Evolutionary conservation across 257 asterid species (phyloP).

Genomic region (Verbena officinalis): DNA sequence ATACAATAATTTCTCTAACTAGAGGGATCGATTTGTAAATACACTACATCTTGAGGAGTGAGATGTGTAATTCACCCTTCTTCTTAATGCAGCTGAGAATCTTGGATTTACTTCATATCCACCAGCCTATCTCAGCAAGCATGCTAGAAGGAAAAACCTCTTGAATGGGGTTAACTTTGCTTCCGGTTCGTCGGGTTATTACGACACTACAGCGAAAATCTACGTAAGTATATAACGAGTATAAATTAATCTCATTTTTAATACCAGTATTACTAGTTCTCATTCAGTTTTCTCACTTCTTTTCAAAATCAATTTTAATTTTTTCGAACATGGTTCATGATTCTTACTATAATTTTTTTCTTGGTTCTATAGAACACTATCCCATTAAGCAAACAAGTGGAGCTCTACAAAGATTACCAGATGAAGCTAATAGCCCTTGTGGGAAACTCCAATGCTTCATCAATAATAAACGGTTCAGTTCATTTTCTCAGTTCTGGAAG

Average conservation of each 20-base stretch:
- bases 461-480: constrained; percentile 68
- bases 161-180: constrained; percentile 85
- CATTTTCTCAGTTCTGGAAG: constrained; percentile 77
- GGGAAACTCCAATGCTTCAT: constrained; percentile 75
- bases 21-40: too few relatives aligned
- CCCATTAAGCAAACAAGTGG: constrained; percentile 75
- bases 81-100: constrained; percentile 63
- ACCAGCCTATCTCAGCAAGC: constrained; percentile 63
- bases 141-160: constrained; percentile 56
- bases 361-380: constrained; percentile 52
- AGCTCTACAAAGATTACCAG: constrained; percentile 70
- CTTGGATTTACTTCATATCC: constrained; percentile 82
- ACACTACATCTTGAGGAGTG: too few relatives aligned
- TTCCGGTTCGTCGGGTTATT: constrained; percentile 83
- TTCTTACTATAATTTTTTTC: background rate
- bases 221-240: constrained; percentile 46
- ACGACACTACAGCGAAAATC: constrained; percentile 61
- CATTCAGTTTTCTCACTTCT: too few relatives aligned
- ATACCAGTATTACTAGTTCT: too few relatives aligned
- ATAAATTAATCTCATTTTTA: too few relatives aligned
- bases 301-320: too few relatives aligned
- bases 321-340: too few relatives aligned
- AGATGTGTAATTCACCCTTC: background rate
- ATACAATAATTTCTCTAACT: too few relatives aligned
- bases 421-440: constrained; percentile 54